These are phyloP conservation scores for Trametes cubensis DNA, from an alignment of 768 basidiomycete species.

Conservation along the genomic window DNA sequence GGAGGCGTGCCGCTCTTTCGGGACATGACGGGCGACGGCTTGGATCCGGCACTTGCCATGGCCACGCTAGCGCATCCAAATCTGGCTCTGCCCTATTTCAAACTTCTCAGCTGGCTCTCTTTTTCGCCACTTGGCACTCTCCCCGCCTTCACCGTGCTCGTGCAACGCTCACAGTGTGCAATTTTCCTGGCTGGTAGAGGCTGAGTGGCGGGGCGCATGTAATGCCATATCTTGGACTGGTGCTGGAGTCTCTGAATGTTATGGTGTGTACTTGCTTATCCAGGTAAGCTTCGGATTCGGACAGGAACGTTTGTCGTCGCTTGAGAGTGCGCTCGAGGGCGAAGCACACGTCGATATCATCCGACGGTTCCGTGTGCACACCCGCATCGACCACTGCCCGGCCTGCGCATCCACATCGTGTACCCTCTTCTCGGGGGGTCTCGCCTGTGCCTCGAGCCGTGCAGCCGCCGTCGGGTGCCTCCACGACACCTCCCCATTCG, in stretches of 20 bases:
- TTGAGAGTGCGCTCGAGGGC: neutral
- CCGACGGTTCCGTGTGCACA: neutral
- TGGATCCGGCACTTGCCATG: neutral
- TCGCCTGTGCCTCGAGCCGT: constrained; percentile 8
- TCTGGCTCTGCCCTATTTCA: constrained; percentile 7
- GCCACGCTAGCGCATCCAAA: constrained; percentile 9
- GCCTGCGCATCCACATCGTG: neutral
- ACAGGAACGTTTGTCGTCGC: neutral
- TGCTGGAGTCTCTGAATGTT: neutral
- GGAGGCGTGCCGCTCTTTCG: constrained; percentile 3
- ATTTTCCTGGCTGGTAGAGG: no score
- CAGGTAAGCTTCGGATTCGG: neutral
- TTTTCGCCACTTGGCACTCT: no score
- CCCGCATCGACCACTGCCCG: neutral
- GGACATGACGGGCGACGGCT: neutral
- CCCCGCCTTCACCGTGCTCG: no score
- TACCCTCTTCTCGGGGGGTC: constrained; percentile 3
- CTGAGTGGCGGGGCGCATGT: neutral
- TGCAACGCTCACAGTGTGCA: no score
- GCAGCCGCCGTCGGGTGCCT: constrained; percentile 4
- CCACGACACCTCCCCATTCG: constrained; percentile 11
- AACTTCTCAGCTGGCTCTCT: neutral
- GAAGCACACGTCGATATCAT: neutral
- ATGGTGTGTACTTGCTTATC: neutral
- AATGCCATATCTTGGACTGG: neutral